Base-by-base conservation (phyloP, 192 early-diverging fungal genomes). In the Spinellus fusiger region DNA sequence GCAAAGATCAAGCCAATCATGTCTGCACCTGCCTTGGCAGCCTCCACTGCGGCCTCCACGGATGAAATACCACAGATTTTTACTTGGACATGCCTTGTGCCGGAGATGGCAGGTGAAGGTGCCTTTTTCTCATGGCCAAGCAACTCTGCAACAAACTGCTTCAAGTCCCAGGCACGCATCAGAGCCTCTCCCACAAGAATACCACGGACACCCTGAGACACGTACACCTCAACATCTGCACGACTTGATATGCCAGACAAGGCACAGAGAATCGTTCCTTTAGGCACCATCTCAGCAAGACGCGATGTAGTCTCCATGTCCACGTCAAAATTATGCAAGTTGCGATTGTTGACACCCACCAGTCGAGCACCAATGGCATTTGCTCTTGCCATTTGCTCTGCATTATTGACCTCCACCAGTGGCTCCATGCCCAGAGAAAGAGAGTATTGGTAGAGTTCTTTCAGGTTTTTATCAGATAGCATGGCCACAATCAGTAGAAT, bases 341-440 rank as follows among this genome's bases (percentile, higher is more conserved):
- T 94, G 40, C 98, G 84, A 78, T 99, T 99, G 73, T 99, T 99
- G 66, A 98, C 92, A 54, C 98, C 98, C 68, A 99, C 89, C 23
- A 98, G 85, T 65, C 81, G 83, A 25, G 98, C 84, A 0, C 90
- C 93, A 5, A 89, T 69, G 33, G 78, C 80, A 25, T 96, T 65
- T 0, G 98, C 98, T 46, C 83, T 79, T 26, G 76, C 66, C 95
- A 98, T 96, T 75, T 99, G 96, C 31, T 82, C 84, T 20, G 67
- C 77, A 63, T 86, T 90, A 64, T 97, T 96, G 31, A 99, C 98
- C 71, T 99, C 98, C 3, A 98, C 96, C 61, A 99, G 77, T n/a
- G 98, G 96, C 73, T 99, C 98, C 87, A 99, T 99, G 5, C 89
- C 89, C 18, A 98, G 77, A 5, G 57, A 40, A 8, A 91, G 80